Evolutionary conservation across 257 asterid species (phyloP).

Genomic region (Euphrasia confusa): DNA sequence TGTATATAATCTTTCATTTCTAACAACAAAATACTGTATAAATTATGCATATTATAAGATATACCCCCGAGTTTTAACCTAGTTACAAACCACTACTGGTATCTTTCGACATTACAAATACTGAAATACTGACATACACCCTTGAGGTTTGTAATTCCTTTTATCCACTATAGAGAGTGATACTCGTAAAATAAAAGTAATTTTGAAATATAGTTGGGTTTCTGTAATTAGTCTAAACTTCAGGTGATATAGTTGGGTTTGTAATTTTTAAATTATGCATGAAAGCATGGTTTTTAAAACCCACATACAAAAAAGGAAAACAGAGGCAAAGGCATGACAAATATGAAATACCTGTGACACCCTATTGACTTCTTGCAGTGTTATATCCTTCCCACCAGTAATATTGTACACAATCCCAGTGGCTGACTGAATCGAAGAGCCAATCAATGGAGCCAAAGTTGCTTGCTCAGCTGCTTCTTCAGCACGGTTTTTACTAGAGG

Average conservation of each 20-base stretch:
- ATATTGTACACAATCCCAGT: slow-evolving; percentile 86
- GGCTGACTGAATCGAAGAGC: slow-evolving; percentile 83
- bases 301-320: neutral
- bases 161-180: too few species aligned
- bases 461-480: slow-evolving; percentile 96
- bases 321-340: neutral
- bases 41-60: neutral
- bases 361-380: slow-evolving; percentile 77
- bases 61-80: too few species aligned
- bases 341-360: slow-evolving; percentile 64
- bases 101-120: too few species aligned
- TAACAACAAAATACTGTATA: neutral
- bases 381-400: slow-evolving; percentile 87
- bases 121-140: too few species aligned
- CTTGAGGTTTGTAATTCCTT: too few species aligned
- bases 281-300: neutral
- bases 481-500: slow-evolving; percentile 85
- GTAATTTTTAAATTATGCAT: neutral
- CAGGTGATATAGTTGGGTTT: too few species aligned
- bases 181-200: too few species aligned
- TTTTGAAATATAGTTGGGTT: neutral
- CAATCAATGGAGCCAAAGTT: slow-evolving; percentile 80
- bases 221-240: neutral
- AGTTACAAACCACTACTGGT: too few species aligned
- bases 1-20: too few species aligned